Base-by-base conservation (phyloP, 768 basidiomycete species). In the Kondoa subrosea region DNA sequence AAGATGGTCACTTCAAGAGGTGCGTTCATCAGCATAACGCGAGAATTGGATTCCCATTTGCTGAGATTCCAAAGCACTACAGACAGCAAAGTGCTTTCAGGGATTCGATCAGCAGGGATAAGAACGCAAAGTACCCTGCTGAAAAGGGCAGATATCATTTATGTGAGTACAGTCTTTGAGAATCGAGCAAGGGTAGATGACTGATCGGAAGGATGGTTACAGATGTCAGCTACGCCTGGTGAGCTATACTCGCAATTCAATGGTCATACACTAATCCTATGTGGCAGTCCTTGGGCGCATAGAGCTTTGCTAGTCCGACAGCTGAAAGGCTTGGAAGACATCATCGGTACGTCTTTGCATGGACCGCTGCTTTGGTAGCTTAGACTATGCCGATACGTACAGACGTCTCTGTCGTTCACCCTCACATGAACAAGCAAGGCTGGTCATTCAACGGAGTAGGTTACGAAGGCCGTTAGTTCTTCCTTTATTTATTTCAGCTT, bases 81-180 rank as follows among this genome's bases (percentile, higher is more conserved):
- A 78, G 85, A 32, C 78, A 80, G 57, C 74, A 78, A 17, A 81
- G 83, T 12, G 72, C 79, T 0, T 87, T 86, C 78, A 76, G 85
- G 25, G 80, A 83, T 72, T 72, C 67, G 32, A 83, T 88, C 72
- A 30, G 27, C 61, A 27, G 29, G 16, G 76, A 81, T 74, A 79
- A 81, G 64, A 83, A 81, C 1, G 83, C 84, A 27, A 75, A 81
- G 70, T 89, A 86, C 72, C 78, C 83, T 58, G 85, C 92, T 1
- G 91, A 91, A 76, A 83, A 80, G 77, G 88, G 85, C 69, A 85
- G 92, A 58, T 96, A 96, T 76, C 88, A 88, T 72, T 87, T 93
- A 72, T 93, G 40, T 50, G 40, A 50, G 40, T 50, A n/a, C n/a
- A n/a, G n/a, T n/a, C n/a, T n/a, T n/a, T n/a, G n/a, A n/a, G n/a